These are phyloP conservation scores for Protomyces arabidopsidicola DNA, from an alignment of 1,139 yeast genomes.

Conservation along the genomic window DNA sequence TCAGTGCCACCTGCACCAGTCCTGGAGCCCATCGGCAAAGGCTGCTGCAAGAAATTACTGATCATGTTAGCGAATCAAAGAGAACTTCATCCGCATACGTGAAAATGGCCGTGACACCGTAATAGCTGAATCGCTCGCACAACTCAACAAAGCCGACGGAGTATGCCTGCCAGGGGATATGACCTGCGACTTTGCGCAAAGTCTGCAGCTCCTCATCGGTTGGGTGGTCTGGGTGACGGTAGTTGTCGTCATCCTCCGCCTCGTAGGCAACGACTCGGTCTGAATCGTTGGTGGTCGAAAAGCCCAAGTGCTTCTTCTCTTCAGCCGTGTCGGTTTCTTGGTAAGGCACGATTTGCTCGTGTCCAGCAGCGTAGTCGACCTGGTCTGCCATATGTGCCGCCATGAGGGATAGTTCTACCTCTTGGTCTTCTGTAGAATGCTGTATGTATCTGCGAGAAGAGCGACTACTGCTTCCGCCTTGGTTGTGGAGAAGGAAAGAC, in stretches of 20 bases:
- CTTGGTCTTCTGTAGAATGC: background rate
- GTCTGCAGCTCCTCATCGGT: constrained; percentile 47
- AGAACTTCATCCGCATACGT: background rate
- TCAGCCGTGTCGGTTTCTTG: background rate
- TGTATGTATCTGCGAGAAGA: background rate
- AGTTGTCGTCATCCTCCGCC: background rate
- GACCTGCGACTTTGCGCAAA: constrained; percentile 46
- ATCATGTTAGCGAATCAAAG: constrained; percentile 44
- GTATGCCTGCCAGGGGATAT: constrained; percentile 54
- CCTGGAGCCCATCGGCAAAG: constrained; percentile 28
- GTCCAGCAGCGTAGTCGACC: constrained; percentile 21
- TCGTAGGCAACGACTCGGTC: background rate
- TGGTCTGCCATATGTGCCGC: background rate
- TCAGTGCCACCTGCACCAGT: constrained; percentile 27
- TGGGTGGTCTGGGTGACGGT: constrained; percentile 35
- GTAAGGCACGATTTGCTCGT: constrained; percentile 1
- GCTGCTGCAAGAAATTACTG: constrained; percentile 60
- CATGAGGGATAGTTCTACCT: background rate
- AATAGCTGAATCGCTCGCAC: constrained; percentile 76
- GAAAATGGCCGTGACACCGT: constrained; percentile 67
- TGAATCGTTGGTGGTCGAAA: background rate
- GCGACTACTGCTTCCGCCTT: background rate
- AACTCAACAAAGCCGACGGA: constrained; percentile 73
- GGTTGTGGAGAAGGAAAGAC: background rate
- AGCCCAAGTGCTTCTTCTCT: background rate